A percentile compares a stretch with the other conserved stretches of the same genome.
These are phyloP conservation scores for Adansonia gregorii DNA, from an alignment of 441 rosid genomes.

Conservation along the genomic window DNA sequence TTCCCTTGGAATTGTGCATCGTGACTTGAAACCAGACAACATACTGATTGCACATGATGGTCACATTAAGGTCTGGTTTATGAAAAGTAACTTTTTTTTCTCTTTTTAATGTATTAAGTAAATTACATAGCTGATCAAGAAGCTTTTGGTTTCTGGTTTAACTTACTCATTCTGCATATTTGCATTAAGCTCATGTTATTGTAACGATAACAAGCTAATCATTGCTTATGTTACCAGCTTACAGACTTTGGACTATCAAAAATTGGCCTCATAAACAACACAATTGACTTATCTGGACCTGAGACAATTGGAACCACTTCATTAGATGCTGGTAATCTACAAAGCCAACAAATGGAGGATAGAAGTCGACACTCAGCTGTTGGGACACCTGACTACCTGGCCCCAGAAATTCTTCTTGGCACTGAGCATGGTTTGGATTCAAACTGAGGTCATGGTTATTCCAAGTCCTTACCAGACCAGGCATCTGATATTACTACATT, in stretches of 20 bases:
- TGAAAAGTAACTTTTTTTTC: slow-evolving; percentile 5
- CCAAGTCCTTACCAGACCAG: slow-evolving; percentile 25
- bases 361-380: slow-evolving; percentile 63
- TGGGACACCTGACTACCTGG: slow-evolving; percentile 90
- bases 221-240: slow-evolving; percentile 60
- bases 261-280: slow-evolving; percentile 85
- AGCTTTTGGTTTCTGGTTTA: slow-evolving; percentile 11
- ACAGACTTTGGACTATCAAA: slow-evolving; percentile 91
- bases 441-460: slow-evolving; percentile 31
- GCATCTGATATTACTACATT: slow-evolving; percentile 35
- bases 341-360: slow-evolving; percentile 48
- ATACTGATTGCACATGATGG: slow-evolving; percentile 85
- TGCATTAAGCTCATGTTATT: slow-evolving; percentile 21
- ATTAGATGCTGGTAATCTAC: slow-evolving; percentile 42
- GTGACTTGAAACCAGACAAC: slow-evolving; percentile 90
- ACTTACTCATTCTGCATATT: neutral
- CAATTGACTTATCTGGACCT: slow-evolving; percentile 70
- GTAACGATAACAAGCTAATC: slow-evolving; percentile 27
- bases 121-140: slow-evolving; percentile 12
- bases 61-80: slow-evolving; percentile 77
- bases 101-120: neutral
- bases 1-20: slow-evolving; percentile 78
- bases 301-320: slow-evolving; percentile 43
- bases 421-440: slow-evolving; percentile 66
- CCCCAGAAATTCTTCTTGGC: slow-evolving; percentile 95